Base-by-base conservation (phyloP, 148 eudicot genomes). In the Fallopia convolvulus region DNA sequence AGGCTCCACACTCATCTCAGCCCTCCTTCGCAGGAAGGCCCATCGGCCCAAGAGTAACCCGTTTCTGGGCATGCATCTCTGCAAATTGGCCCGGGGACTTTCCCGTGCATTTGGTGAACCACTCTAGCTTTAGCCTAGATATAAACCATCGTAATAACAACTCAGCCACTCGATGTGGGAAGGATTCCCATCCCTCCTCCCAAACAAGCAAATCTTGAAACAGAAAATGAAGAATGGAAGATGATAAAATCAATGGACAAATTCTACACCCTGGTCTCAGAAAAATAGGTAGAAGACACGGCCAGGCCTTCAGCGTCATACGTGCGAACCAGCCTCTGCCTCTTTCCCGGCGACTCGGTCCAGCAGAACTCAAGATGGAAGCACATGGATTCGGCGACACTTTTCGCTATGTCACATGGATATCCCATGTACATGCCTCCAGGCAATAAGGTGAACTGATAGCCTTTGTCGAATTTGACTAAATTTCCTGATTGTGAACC, bases 381-480 rank as follows among this genome's bases (percentile, higher is more conserved):
- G 4, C 96, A 82, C 83, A 80, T 91, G 78, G 85, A 85, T 41
- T 95, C 97, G 4, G 88, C 86, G 8, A 92, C 88, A 26, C 87
- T 83, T 77, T 88, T 88, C 13, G 89, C 83, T 8, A 95, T 68
- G 74, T 95, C 86, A 70, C 84, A 79, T 12, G 99, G 99, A 84
- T 87, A 92, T 40, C 97, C 99, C 97, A 95, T 88, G 88, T 95
- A 95, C 87, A 95, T 95, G 75, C 97, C 97, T 30, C 97, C 94
- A 10, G 99, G 99, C 73, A 95, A 75, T 61, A 95, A 80, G 23
- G 90, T 91, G 48, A 86, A 47, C 83, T 95, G 97, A 80, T 77
- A 95, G 48, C 97, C 99, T 47, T 92, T 92, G 66, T 91, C 97
- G 58, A 89, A 92, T 46, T 77, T 84, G 81, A 95, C 80, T 81